Evolutionary conservation across 2,329 filamentous ascomycete species (phyloP), one percentile per base, ranked within the genome.

Genomic region (Grosmannia clavigera): DNA sequence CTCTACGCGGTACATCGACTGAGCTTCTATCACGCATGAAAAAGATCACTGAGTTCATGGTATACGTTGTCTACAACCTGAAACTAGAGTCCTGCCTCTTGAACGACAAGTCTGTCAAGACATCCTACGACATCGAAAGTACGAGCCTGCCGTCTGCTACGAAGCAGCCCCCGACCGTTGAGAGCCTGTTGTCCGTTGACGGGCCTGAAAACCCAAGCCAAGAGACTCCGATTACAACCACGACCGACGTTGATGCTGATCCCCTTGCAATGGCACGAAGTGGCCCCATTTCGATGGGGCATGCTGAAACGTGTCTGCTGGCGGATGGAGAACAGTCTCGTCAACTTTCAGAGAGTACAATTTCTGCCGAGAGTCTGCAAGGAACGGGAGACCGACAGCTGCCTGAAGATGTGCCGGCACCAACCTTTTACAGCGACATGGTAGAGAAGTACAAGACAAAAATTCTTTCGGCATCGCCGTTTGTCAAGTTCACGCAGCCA

Each of bases 21-120:
- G 76, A 82, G 55, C 78, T 84, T 0, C 78, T 99, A 22, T 78
- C 84, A 1, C 88, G 85, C 66, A 84, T 99, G 71, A 99, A 99
- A 73, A 83, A 85, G 58, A 94, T 99, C 65, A 94, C 92, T 12
- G 94, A 99, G 70, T 97, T 99, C 69, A 96, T 99, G 92, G 88
- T 95, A 46, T 99, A 97, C 66, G 95, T 99, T 25, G 92, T 97
- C 14, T 99, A 99, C 73, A 99, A 96, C 67, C 78, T 99, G 58
- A 96, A 95, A 69, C 80, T 99, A 16, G 94, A 99, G 73, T 96
- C 94, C 1, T 96, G 89, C 66, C 77, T 99, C 54, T 89, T 99
- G 81, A 83, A 90, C 58, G 94, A 99, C 70, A 92, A 95, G 67
- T 95, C 90, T 66, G 87, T 95, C 19, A 83, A 92, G 63, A 86